Conservation (phyloP, 306 rosid genomes). For the Citrullus mucosospermus region DNA sequence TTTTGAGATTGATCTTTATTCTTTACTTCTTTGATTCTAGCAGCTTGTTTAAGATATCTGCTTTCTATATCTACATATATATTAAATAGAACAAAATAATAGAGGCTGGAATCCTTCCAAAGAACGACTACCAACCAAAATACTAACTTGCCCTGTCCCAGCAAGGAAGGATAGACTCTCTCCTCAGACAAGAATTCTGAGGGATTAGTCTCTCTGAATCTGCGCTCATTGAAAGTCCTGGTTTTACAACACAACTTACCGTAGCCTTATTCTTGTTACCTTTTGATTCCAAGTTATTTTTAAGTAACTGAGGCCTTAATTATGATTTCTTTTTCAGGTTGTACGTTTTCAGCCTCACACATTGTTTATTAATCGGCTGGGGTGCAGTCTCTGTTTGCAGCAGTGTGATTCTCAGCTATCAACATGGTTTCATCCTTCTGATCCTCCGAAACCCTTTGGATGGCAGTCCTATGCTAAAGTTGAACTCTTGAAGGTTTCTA, state of each 20-base stretch:
- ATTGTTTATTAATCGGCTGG: constrained; percentile 69
- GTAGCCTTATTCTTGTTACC: background rate
- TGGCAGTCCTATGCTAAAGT: constrained; percentile 77
- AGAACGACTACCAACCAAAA: too few relatives aligned
- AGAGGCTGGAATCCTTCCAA: background rate
- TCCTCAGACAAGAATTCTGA: background rate
- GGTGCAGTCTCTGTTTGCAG: constrained; percentile 75
- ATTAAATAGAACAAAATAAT: too few relatives aligned
- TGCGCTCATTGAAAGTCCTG: background rate
- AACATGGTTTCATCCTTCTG: constrained; percentile 78
- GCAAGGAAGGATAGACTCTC: background rate
- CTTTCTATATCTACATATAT: background rate
- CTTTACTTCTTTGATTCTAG: background rate
- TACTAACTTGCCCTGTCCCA: too few relatives aligned
- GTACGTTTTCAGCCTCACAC: constrained; percentile 82
- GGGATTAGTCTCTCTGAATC: background rate
- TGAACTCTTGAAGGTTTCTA: constrained; percentile 65
- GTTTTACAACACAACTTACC: background rate
- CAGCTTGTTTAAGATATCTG: background rate
- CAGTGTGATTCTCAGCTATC: constrained; percentile 72
- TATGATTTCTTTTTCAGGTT: constrained; percentile 33
- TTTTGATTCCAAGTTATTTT: background rate
- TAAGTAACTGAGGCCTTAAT: background rate
- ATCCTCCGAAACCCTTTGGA: constrained; percentile 71
- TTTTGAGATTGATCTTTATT: too few relatives aligned